Evolutionary conservation across 139 green algal genomes (phyloP), one percentile per base, ranked within the genome.

Genomic region (Ettlia oleoabundans): DNA sequence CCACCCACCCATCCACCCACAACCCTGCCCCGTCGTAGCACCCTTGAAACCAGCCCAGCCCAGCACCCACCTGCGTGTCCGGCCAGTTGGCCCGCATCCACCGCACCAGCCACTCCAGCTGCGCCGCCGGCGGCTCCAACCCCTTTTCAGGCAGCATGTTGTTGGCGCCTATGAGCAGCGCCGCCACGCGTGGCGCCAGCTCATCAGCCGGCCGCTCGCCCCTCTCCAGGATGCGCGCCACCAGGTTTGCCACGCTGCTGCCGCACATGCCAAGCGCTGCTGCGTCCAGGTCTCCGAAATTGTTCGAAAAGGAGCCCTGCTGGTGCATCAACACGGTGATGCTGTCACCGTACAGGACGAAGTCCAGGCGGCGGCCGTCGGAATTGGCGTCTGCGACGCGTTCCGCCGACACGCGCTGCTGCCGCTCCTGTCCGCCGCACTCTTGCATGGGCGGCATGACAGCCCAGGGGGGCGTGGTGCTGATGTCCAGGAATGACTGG

Each of bases 101-200:
- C 18, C 55, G 18, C 55, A 65, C 55, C 55, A 65, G 55, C 55
- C 55, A 65, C 18, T 65, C 55, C 55, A 65, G 55, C 18, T 65
- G 55, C 55, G 18, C 18, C 9, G 55, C 55, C 21, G 55, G 55
- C 55, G 55, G 55, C 18, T 28, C 18, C 55, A 65, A 22, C 55
- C 21, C 55, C 55, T 65, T 65, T 65, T 65, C 55, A 28, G 55
- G 55, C 55, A 65, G 55, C 18, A 65, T 28, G 55, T 65, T 65
- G 55, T 65, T 65, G 55, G 21, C 21, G 18, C 55, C 55, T 28
- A 65, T 65, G 18, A 65, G 55, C 55, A 65, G 18, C 21, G 55
- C 55, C 18, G 21, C 55, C 18, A 65, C 55, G 18, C 55, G 55
- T 24, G 55, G 55, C 21, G 55, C 18, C 18, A n/a, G 55, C n/a